Conservation (phyloP, 2,329 filamentous ascomycete genomes). For the Diaporthe longicolla region DNA sequence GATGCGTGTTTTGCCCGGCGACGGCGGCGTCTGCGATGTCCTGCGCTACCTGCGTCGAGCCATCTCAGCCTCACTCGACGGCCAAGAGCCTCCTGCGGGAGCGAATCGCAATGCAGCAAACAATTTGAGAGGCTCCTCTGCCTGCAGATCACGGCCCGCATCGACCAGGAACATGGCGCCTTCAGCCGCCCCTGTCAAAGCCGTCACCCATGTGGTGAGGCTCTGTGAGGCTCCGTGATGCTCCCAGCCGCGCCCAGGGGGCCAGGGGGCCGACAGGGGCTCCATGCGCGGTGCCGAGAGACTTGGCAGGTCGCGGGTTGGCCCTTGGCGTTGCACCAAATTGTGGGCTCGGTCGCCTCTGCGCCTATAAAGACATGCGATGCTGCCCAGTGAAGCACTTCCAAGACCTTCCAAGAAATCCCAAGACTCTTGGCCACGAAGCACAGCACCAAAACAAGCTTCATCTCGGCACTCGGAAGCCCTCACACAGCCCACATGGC, state of each 20-base stretch:
- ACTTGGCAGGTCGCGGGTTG: constrained; percentile 28
- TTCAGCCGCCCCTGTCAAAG: constrained; percentile 7
- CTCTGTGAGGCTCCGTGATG: no score
- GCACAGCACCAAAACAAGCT: constrained; percentile 19
- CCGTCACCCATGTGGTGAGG: constrained; percentile 18
- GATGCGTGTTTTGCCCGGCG: constrained; percentile 24
- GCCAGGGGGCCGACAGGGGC: constrained; percentile 1
- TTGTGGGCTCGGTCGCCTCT: constrained; percentile 14
- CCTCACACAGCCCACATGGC: neutral
- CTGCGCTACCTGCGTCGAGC: constrained; percentile 19
- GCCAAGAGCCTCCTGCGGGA: constrained; percentile 27
- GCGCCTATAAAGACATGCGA: constrained; percentile 31
- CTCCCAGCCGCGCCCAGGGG: neutral
- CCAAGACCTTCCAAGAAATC: constrained; percentile 21
- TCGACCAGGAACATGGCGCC: constrained; percentile 15
- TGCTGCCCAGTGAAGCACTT: constrained; percentile 29
- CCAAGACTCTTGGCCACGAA: constrained; percentile 29
- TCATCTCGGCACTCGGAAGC: constrained; percentile 26
- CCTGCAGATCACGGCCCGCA: constrained; percentile 30
- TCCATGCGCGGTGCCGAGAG: constrained; percentile 20
- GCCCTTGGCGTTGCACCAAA: constrained; percentile 26
- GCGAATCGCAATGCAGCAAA: constrained; percentile 32
- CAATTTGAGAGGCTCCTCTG: constrained; percentile 12
- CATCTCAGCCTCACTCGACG: constrained; percentile 19
- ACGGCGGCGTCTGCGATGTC: constrained; percentile 31